phyloP scores from a whole-genome alignment of 306 rosid species.

The Quercus glauca region DNA sequence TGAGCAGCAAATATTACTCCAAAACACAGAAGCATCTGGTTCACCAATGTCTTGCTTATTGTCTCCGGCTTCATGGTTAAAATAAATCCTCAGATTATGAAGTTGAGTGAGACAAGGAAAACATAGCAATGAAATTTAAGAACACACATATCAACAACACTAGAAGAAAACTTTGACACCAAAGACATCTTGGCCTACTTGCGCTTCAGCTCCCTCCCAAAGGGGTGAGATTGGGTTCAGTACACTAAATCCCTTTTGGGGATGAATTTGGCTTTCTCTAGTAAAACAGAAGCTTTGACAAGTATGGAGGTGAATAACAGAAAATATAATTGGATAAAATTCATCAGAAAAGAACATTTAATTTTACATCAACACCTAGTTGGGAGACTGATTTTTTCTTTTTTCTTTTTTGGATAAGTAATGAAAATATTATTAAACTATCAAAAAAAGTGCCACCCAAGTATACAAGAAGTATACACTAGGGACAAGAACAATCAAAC shows the following conservation, averaged over 20 bases:
- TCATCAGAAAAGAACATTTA: background rate
- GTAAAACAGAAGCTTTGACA: background rate
- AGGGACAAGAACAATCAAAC: too few relatives aligned
- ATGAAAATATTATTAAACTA: too few relatives aligned
- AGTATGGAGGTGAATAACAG: background rate
- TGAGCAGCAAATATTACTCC: constrained; percentile 92
- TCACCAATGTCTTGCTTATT: constrained; percentile 89
- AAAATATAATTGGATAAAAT: background rate
- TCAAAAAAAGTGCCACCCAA: too few relatives aligned
- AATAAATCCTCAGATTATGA: constrained; percentile 37
- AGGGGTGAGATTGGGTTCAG: too few relatives aligned
- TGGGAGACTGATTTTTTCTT: too few relatives aligned
- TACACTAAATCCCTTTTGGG: too few relatives aligned
- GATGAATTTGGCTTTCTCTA: too few relatives aligned
- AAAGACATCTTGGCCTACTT: too few relatives aligned
- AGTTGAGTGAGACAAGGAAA: constrained; percentile 18
- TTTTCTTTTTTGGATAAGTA: too few relatives aligned
- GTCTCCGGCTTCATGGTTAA: constrained; percentile 87
- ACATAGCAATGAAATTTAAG: background rate
- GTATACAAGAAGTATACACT: too few relatives aligned
- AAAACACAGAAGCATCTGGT: constrained; percentile 92
- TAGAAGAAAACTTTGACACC: background rate
- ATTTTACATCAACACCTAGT: background rate
- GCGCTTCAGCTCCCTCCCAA: too few relatives aligned
- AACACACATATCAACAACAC: background rate